Evolutionary conservation across 306 rosid genomes (phyloP), one percentile per base, ranked within the genome.

Genomic region (Castanea crenata): DNA sequence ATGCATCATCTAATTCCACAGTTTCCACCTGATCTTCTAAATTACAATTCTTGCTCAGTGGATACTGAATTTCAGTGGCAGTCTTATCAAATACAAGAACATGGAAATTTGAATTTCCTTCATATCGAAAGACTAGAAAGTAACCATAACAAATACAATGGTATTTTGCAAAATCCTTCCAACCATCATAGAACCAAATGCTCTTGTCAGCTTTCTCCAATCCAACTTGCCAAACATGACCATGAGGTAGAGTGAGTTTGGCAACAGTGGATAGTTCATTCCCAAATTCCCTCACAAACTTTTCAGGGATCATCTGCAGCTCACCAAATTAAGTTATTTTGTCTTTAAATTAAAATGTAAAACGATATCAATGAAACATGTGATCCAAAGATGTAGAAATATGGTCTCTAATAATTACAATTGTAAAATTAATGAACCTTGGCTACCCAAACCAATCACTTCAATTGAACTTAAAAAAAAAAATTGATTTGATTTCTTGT

Each of bases 1-100:
- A 25, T 15, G 65, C 20, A 5, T 14, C 69, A 15, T 29, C 20
- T 15, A 14, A 15, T 15, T 15, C 44, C 2, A 15, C 7, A 0
- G 15, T 7, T 7, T 63, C 44, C 38, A 15, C 13, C 1, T 2
- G 4, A 23, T 15, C 11, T 15, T 29, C 44, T 7, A 21, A 49
- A 3, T 58, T 21, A 62, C 5, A 12, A 23, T 5, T 3, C 41
- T 2, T 4, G 16, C 6, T 29, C 31, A 6, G 21, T 72, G 85
- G 78, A 74, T 82, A 82, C 8, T 77, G 62, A 23, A 82, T 76
- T 46, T 82, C 82, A n/a, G 69, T 58, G 32, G 78, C 19, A n/a
- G 55, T 73, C 25, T 59, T 31, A 38, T 77, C 76, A 31, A 41
- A 65, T 19, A 73, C 52, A 55, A 35, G n/a, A 55, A 77, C 82